These are phyloP conservation scores for Hypoxylon sp. DNA, from an alignment of 2,329 filamentous ascomycete species.

Conservation along the genomic window DNA sequence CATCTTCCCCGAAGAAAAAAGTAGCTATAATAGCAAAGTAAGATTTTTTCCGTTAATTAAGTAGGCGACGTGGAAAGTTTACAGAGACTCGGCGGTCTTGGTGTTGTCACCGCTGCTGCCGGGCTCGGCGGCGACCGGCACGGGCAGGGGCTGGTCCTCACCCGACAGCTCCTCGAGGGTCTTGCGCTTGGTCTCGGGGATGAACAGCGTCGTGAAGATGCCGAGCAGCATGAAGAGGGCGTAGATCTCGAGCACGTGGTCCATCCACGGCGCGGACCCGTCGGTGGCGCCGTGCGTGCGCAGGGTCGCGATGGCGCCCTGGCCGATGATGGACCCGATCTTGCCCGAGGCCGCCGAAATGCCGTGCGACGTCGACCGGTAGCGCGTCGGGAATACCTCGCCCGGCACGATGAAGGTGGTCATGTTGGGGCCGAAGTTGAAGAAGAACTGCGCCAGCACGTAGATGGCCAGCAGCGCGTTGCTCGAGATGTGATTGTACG, in stretches of 20 bases:
- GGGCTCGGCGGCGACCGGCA: not conserved
- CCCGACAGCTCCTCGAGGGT: constrained; percentile 74
- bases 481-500: constrained; percentile 64
- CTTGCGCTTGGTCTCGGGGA: constrained; percentile 80
- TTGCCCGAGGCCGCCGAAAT: constrained; percentile 68
- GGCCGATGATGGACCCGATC: constrained; percentile 67
- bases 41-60: not conserved
- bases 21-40: too few relatives aligned
- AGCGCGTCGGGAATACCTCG: constrained; percentile 68
- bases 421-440: constrained; percentile 69
- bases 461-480: constrained; percentile 68
- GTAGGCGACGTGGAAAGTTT: not conserved
- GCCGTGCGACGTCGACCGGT: constrained; percentile 68
- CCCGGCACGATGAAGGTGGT: constrained; percentile 69
- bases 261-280: constrained; percentile 71
- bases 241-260: constrained; percentile 81
- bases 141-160: constrained; percentile 45
- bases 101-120: constrained; percentile 8
- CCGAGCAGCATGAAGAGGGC: constrained; percentile 83
- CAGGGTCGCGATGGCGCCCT: constrained; percentile 68
- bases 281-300: constrained; percentile 58
- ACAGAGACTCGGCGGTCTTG: constrained; percentile 34
- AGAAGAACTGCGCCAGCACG: constrained; percentile 69
- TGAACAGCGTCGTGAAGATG: constrained; percentile 74
- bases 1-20: not conserved